Base-by-base conservation (phyloP, 1,284 basidiomycete genomes). In the Amylostereum chailletii region DNA sequence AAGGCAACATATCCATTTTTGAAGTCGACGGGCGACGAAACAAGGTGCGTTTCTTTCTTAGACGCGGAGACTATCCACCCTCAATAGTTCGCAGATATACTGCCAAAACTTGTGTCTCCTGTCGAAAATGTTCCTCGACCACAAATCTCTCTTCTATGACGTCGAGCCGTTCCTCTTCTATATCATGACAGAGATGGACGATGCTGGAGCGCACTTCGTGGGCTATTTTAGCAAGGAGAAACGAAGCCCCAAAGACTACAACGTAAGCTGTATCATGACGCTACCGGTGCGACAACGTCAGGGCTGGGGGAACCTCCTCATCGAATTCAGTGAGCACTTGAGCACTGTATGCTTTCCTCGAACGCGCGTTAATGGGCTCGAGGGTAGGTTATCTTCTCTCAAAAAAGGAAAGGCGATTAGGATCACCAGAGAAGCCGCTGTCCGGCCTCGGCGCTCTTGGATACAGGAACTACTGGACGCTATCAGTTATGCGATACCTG, bases 151-250 rank as follows among this genome's bases (percentile, higher is more conserved):
- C 41, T 99, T 99, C 70, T 99, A 99, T 70, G 96, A 99, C 66
- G 96, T 99, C 53, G 96, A 99, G 67, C 96, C 96, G 0, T 99
- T 99, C 70, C 71, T 99, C 33, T 99, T 99, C 71, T 99, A 99
- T 68, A 91, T 99, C 59, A 93, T 97, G 72, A 90, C 94, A 2
- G 90, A 97, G 65, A 77, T 81, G 51, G 91, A 97, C 69, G 90
- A 93, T 45, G 69, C 78, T 40, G 96, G 95, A 4, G 89, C 92
- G 30, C 87, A 90, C 45, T 99, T 99, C 62, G 90, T 99, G 44
- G 96, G 96, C 8, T 99, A 99, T 68, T 99, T 98, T 65, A 94
- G 90, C 67, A 99, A 99, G 68, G 96, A 99, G 76, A 99, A 99
- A 71, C 77, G 91, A 45, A 95, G 90, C 64, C 86, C 90, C 47